Percentiles rank a stretch among this genome's conserved stretches.
phyloP scores from a whole-genome alignment of 495 filamentous ascomycete species.

The Pyrenopolyporus hunteri region DNA sequence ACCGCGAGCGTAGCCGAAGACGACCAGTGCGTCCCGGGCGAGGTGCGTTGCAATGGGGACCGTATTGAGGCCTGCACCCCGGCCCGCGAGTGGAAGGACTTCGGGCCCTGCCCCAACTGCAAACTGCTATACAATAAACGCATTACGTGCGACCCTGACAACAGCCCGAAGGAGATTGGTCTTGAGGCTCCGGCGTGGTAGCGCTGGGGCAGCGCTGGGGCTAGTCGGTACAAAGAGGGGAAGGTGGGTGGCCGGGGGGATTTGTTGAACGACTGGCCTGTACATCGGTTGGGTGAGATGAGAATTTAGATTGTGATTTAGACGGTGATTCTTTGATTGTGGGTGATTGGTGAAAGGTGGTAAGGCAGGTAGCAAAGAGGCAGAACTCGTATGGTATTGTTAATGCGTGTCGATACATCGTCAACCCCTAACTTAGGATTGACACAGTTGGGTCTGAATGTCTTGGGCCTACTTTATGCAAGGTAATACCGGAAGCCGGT shows the following conservation, averaged over 20 bases:
- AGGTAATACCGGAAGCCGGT: too few species aligned
- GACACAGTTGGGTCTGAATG: not conserved
- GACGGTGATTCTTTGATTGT: not conserved
- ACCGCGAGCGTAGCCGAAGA: not conserved
- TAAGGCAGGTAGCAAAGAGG: not conserved
- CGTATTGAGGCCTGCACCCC: conserved; percentile 8
- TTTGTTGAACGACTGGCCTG: too few species aligned
- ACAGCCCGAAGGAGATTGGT: too few species aligned
- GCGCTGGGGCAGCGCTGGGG: too few species aligned
- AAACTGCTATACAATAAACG: conserved; percentile 25
- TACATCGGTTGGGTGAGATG: too few species aligned
- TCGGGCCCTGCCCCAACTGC: conserved; percentile 26
- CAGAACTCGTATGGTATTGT: conserved; percentile 13
- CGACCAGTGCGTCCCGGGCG: conserved; percentile 15
- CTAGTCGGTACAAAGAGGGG: too few species aligned
- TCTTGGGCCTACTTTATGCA: too few species aligned
- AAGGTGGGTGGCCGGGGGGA: too few species aligned
- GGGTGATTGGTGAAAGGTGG: too few species aligned
- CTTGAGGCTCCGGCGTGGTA: too few species aligned
- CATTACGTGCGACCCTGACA: conserved; percentile 11
- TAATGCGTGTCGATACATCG: conserved; percentile 18
- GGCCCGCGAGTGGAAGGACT: conserved; percentile 19
- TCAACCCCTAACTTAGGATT: not conserved
- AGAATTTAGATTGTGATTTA: too few species aligned
- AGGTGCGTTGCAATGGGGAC: conserved; percentile 17